Base-by-base conservation (phyloP, 345 rosid species). In the Brassica nigra region DNA sequence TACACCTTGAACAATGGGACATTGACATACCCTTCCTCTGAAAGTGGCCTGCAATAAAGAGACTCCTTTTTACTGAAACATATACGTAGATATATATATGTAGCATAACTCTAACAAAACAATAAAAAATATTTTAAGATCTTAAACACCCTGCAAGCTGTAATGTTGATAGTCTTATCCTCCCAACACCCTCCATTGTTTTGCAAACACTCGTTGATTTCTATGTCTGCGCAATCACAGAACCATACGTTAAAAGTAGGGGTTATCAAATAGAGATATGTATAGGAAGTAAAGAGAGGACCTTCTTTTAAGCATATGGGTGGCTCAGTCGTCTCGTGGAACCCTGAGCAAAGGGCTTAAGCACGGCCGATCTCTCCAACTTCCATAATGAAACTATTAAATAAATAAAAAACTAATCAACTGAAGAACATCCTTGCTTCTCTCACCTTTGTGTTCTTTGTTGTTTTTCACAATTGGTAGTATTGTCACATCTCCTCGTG, bases 111-210 rank as follows among this genome's bases (percentile, higher is more conserved):
- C 11, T 29, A 65, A 8, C 18, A 57, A 49, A 47, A 20, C 0
- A n/a, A 18, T 8, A 68, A 15, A 39, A 16, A 31, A 20, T 31
- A 11, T 8, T 49, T 49, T 49, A 11, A 62, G 47, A 61, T 28
- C 10, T 15, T 11, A 29, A 73, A 62, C 83, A 93, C 98, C 90
- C 85, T 87, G 92, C 99, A 95, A 68, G 99, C 99, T 29, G 98
- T 81, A 47, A 90, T 72, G 80, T 95, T 90, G 33, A 89, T 84
- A 34, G 14, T 76, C 59, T 88, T 76, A 78, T 95, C 97, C 85
- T 85, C 87, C 99, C 99, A 95, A 86, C 99, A 95, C 16, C 98
- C 99, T 63, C 97, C 99, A 71, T 89, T 91, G 64, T 90, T 89
- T 23, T 87, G 88, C 66, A 95, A 81, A 82, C 98, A 95, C 71